These are phyloP conservation scores for Ilex aquifolium DNA, from an alignment of 257 asterid genomes.

Conservation along the genomic window DNA sequence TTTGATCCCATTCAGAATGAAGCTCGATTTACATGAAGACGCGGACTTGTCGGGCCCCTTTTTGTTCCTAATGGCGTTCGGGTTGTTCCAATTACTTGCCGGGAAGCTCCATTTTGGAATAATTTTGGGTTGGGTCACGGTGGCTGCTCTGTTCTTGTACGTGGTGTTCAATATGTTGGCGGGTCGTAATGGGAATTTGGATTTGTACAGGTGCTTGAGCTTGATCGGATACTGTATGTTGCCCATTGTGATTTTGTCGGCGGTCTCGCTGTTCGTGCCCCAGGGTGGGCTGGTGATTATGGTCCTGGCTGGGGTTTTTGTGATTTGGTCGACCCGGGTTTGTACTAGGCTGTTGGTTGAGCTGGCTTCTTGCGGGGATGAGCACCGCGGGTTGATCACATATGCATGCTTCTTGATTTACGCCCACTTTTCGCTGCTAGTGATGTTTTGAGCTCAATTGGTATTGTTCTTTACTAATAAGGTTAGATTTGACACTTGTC, in stretches of 20 bases:
- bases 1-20: slow-evolving; percentile 62
- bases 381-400: slow-evolving; percentile 74
- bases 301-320: slow-evolving; percentile 58
- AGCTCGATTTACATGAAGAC: slow-evolving; percentile 75
- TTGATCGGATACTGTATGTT: slow-evolving; percentile 86
- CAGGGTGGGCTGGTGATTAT: slow-evolving; percentile 71
- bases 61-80: slow-evolving; percentile 77
- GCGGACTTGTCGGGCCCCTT: slow-evolving; percentile 91
- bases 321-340: slow-evolving; percentile 85
- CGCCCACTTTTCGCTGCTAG: slow-evolving; percentile 73
- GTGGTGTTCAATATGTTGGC: slow-evolving; percentile 86
- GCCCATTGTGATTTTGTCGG: slow-evolving; percentile 80
- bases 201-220: slow-evolving; percentile 80
- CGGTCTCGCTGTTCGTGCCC: slow-evolving; percentile 70
- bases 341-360: slow-evolving; percentile 86
- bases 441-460: slow-evolving; percentile 42
- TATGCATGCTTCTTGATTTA: slow-evolving; percentile 89
- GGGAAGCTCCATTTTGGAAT: slow-evolving; percentile 86
- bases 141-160: slow-evolving; percentile 72
- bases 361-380: slow-evolving; percentile 83
- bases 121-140: slow-evolving; percentile 75
- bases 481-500: too few relatives aligned
- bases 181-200: slow-evolving; percentile 73
- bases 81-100: slow-evolving; percentile 80
- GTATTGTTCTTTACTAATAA: too few relatives aligned